Evolutionary conservation across 73 alveolate genomes (phyloP).

Genomic region (Tetrahymena malaccensis): DNA sequence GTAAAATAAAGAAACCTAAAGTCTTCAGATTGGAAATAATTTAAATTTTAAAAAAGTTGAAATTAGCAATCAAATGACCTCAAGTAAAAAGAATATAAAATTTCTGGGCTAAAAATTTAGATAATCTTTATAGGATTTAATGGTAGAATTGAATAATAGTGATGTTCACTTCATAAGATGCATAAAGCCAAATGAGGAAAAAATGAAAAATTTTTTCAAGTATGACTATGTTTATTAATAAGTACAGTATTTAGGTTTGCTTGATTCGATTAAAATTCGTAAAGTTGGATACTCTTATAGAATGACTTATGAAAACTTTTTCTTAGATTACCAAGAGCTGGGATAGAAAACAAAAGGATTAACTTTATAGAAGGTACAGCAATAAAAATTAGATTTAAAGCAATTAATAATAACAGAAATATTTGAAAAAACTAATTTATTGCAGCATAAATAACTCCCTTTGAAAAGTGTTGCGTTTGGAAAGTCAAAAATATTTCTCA

Average conservation of each 20-base stretch:
- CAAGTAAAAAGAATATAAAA: slow-evolving; percentile 12
- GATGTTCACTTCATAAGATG: slow-evolving; percentile 91
- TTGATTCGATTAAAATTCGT: slow-evolving; percentile 84
- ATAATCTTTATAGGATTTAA: slow-evolving; percentile 77
- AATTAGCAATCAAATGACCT: not conserved
- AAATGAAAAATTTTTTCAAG: slow-evolving; percentile 48
- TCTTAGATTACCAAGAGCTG: not conserved
- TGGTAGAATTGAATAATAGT: slow-evolving; percentile 70
- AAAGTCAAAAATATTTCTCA: slow-evolving; percentile 8
- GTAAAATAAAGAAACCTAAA: not conserved
- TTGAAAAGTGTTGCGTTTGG: slow-evolving; percentile 19
- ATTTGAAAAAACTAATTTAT: slow-evolving; percentile 4
- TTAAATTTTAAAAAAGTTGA: not conserved
- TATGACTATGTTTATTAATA: slow-evolving; percentile 72
- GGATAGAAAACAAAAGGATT: slow-evolving; percentile 51
- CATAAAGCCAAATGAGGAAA: slow-evolving; percentile 87
- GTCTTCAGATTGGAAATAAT: not conserved
- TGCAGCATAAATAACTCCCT: not conserved
- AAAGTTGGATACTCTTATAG: slow-evolving; percentile 86
- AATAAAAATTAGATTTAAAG: slow-evolving; percentile 27
- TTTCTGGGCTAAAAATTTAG: slow-evolving; percentile 48
- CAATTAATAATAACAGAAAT: not conserved
- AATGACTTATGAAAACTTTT: slow-evolving; percentile 3
- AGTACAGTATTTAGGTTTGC: slow-evolving; percentile 92
- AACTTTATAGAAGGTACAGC: slow-evolving; percentile 78